A percentile compares a stretch with the other conserved stretches of the same genome.
Evolutionary conservation across 257 asterid species (phyloP).

Genomic region (Paulownia fortunei): DNA sequence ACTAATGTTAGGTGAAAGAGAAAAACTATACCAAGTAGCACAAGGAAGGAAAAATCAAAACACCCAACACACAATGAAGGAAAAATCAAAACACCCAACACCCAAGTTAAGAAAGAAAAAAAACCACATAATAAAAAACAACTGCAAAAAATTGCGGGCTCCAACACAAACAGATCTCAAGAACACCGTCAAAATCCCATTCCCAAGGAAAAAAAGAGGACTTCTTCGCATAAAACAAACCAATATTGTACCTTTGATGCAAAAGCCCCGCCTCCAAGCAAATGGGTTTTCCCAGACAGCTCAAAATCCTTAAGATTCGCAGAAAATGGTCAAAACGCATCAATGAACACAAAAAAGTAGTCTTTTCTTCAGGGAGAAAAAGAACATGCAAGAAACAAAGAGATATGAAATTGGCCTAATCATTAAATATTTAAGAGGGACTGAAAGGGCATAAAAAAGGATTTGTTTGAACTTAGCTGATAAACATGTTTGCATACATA

Average conservation of each 20-base stretch:
- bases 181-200: constrained; percentile 30
- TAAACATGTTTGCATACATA: constrained; percentile 19
- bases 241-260: constrained; percentile 50
- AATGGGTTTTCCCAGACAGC: constrained; percentile 40
- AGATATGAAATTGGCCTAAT: constrained; percentile 19
- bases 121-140: constrained; percentile 5
- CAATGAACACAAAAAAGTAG: neutral
- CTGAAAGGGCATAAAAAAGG: neutral
- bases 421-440: constrained; percentile 3
- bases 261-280: constrained; percentile 25
- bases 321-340: constrained; percentile 26
- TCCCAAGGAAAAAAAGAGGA: neutral
- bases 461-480: constrained; percentile 28
- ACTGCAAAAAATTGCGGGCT: constrained; percentile 16
- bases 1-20: constrained; percentile 47
- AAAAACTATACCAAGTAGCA: constrained; percentile 32
- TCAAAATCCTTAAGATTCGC: constrained; percentile 45
- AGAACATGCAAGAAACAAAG: constrained; percentile 6
- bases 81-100: neutral
- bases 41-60: constrained; percentile 34
- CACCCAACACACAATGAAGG: neutral
- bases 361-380: neutral
- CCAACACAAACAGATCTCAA: constrained; percentile 52
- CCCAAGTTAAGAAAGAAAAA: constrained; percentile 3
- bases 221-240: constrained; percentile 6